Conservation (phyloP, 495 filamentous ascomycete species). For the Neurospora sp. region DNA sequence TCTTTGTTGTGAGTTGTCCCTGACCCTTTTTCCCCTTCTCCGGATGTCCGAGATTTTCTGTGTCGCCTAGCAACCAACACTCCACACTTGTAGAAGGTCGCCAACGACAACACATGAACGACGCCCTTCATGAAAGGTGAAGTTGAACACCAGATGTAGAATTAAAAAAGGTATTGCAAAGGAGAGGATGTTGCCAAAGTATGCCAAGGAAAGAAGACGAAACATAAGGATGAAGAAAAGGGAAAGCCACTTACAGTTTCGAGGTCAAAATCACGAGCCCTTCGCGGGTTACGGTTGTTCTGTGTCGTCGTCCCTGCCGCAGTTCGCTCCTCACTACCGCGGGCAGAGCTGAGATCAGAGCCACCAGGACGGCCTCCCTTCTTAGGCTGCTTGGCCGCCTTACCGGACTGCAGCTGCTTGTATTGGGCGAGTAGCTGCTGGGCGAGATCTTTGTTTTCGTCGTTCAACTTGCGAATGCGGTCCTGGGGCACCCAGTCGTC, state of each 20-base stretch:
- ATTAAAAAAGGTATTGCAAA: not conserved
- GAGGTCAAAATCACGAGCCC: slow-evolving; percentile 65
- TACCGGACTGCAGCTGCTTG: slow-evolving; percentile 34
- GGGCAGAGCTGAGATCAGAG: slow-evolving; percentile 67
- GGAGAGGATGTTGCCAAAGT: not conserved
- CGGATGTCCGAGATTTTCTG: not conserved
- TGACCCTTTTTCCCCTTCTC: not conserved
- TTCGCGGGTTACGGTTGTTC: slow-evolving; percentile 57
- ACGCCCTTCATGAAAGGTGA: not conserved
- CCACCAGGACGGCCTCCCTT: slow-evolving; percentile 54
- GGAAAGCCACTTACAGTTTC: slow-evolving; percentile 58
- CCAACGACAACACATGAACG: not conserved
- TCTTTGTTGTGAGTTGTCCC: not conserved
- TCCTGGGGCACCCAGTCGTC: slow-evolving; percentile 98
- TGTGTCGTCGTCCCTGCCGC: slow-evolving; percentile 45
- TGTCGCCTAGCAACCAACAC: not conserved
- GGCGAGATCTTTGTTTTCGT: slow-evolving; percentile 88
- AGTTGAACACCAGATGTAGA: not conserved
- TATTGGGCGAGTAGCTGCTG: slow-evolving; percentile 49
- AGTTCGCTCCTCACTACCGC: slow-evolving; percentile 79
- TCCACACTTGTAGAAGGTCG: not conserved
- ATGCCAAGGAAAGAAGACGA: not conserved
- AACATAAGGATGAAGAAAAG: slow-evolving; percentile 8
- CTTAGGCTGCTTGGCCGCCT: slow-evolving; percentile 33
- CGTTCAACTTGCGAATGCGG: slow-evolving; percentile 84